These are phyloP conservation scores for Rhazya stricta DNA, from an alignment of 257 asterid genomes.

Conservation along the genomic window DNA sequence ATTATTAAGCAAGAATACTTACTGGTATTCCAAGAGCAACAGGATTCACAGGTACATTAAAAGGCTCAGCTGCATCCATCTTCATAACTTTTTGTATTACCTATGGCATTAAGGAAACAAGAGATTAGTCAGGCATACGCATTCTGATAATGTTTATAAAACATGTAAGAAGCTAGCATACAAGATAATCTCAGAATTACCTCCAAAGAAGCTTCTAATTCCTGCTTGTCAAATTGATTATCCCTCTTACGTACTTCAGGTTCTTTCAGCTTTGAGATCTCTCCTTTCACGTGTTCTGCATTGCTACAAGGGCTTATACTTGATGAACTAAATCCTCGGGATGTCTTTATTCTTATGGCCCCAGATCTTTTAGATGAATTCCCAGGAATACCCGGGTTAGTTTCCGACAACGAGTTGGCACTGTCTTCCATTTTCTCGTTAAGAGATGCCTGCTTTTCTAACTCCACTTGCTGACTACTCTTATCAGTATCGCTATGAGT, in stretches of 20 bases:
- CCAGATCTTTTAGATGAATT: conserved; percentile 45
- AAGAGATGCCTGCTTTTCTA: conserved; percentile 47
- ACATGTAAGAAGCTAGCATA: conserved; percentile 8
- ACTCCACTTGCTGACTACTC: conserved; percentile 51
- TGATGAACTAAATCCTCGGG: conserved; percentile 65
- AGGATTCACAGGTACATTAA: conserved; percentile 86
- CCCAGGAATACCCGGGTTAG: conserved; percentile 39
- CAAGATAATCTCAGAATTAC: conserved; percentile 27
- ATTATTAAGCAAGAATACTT: conserved; percentile 20
- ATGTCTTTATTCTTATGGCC: conserved; percentile 74
- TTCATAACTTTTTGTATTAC: conserved; percentile 84
- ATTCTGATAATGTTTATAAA: conserved; percentile 2
- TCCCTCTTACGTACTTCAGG: conserved; percentile 34
- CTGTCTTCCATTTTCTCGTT: conserved; percentile 76
- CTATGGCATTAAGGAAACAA: conserved; percentile 35
- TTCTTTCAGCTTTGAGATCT: conserved; percentile 54
- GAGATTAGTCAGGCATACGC: conserved; percentile 1
- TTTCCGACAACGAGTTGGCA: conserved; percentile 75
- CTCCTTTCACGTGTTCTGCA: conserved; percentile 54
- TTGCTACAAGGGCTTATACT: conserved; percentile 87
- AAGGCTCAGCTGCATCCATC: conserved; percentile 95
- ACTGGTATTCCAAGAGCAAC: conserved; percentile 82
- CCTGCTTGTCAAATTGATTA: conserved; percentile 59
- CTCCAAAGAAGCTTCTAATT: conserved; percentile 73
- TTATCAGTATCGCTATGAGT: conserved; percentile 72